These are phyloP conservation scores for Metschnikowia orientalis DNA, from an alignment of 805 yeast genomes.

Conservation along the genomic window DNA sequence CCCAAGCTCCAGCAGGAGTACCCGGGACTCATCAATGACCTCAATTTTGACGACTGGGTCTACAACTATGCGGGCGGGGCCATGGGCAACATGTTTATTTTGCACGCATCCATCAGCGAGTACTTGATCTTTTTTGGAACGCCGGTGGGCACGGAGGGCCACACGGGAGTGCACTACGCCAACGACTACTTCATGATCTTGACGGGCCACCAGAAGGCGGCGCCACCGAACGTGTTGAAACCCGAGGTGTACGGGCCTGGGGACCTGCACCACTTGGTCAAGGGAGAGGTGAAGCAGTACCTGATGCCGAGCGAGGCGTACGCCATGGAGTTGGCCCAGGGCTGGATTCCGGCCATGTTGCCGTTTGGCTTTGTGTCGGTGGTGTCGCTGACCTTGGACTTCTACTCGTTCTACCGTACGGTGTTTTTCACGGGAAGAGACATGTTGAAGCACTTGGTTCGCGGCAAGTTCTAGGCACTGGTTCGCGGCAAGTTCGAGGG, in stretches of 20 bases:
- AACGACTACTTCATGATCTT: constrained; percentile 94
- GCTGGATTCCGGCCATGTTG: constrained; percentile 97
- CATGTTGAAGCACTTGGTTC: constrained; percentile 63
- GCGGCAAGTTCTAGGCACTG: constrained; percentile 63
- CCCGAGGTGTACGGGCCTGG: constrained; percentile 84
- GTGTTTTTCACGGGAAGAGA: constrained; percentile 70
- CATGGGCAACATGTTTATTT: constrained; percentile 92
- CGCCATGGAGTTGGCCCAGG: constrained; percentile 95
- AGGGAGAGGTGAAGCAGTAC: constrained; percentile 80
- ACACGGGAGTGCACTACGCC: constrained; percentile 93
- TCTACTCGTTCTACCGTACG: constrained; percentile 64
- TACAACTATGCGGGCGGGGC: constrained; percentile 99
- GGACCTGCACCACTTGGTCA: constrained; percentile 71
- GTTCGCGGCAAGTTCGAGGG: too few species aligned
- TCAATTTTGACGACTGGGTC: constrained; percentile 82
- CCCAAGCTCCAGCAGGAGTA: constrained; percentile 45
- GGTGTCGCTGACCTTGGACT: constrained; percentile 74
- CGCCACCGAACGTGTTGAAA: constrained; percentile 54
- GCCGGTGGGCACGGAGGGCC: constrained; percentile 94
- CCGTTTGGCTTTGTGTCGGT: constrained; percentile 91
- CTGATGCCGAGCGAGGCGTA: constrained; percentile 75
- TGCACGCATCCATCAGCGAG: constrained; percentile 92
- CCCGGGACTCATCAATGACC: constrained; percentile 69
- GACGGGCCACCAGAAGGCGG: constrained; percentile 73
- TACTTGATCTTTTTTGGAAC: constrained; percentile 91